Percentiles rank a stretch among this genome's conserved stretches.
phyloP scores from a whole-genome alignment of 441 rosid genomes.

The Adansonia gregorii region DNA sequence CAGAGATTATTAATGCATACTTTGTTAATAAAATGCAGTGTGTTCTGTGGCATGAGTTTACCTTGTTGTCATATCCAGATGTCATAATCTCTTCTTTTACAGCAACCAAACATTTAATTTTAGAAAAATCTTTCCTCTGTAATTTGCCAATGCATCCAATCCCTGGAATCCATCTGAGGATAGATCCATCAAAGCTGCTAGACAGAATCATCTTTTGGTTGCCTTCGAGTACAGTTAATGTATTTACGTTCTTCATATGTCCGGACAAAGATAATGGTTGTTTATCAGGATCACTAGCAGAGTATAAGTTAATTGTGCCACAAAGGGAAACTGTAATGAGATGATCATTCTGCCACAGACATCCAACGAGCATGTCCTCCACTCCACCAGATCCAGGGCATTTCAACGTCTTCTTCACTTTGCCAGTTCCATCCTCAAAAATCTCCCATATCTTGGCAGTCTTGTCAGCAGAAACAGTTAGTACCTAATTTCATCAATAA shows the following conservation, averaged over 20 bases:
- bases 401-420: conserved; percentile 41
- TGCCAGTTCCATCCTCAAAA: conserved; percentile 46
- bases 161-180: conserved; percentile 63
- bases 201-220: conserved; percentile 47
- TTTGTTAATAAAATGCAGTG: conserved; percentile 10
- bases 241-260: conserved; percentile 55
- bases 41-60: conserved; percentile 24
- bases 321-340: conserved; percentile 49
- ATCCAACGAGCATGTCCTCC: conserved; percentile 53
- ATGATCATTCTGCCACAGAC: conserved; percentile 53
- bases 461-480: conserved; percentile 56
- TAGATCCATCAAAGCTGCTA: conserved; percentile 62
- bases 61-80: conserved; percentile 49
- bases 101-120: conserved; percentile 59
- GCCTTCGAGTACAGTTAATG: conserved; percentile 39
- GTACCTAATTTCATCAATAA: conserved; percentile 33
- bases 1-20: conserved; percentile 12
- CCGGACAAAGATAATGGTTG: conserved; percentile 48
- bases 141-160: conserved; percentile 55
- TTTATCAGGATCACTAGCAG: conserved; percentile 45
- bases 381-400: conserved; percentile 40
- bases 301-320: conserved; percentile 41
- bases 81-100: conserved; percentile 40
- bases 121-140: conserved; percentile 41
- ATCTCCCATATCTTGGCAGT: conserved; percentile 58